Evolutionary conservation across 2,329 filamentous ascomycete species (phyloP), one percentile per base, ranked within the genome.

Genomic region (Arthrobotrys megalospora): DNA sequence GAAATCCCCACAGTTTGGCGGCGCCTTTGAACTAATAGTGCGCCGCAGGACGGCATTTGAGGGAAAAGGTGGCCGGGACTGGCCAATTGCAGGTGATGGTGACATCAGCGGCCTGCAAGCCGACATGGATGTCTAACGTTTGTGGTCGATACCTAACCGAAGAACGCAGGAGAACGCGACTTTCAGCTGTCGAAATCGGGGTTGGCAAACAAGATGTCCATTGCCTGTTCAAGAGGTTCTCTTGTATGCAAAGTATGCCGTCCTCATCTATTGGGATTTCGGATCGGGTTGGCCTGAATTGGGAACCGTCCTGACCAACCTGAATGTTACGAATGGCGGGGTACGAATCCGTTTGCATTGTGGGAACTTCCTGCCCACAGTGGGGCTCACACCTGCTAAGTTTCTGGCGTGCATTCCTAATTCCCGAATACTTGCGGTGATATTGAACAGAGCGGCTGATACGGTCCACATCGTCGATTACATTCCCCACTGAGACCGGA

Each of bases 181-280:
- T 60, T 60, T 60, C 53, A 60, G 53, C 53, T 43, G n/a, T 55
- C 52, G 52, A 8, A 55, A 19, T 55, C 52, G 28, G 28, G 28
- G 52, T 55, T 36, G 21, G 48, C 11, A 52, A 6, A 6, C 48
- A 52, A n/a, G 21, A 55, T n/a, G 19, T 36, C 32, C 21, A 55
- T 38, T 55, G 12, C 52, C 52, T 19, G 1, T 36, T 36, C 12
- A n/a, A 38, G 28, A 19, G 36, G 14, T 6, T 6, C 52, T 24
- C 5, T 38, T 55, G 52, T 28, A 55, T 55, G 52, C 52, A 19
- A n/a, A 10, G 14, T 38, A 38, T 36, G 52, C 52, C 52, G 32
- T 36, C 48, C 48, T 14, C 3, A n/a, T 14, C 12, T 2, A 16
- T n/a, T 45, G 12, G 41, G 6, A 6, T 3, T 55, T 55, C 12